Conservation (phyloP, 2,329 filamentous ascomycete species). For the Neonectria coccinea region DNA sequence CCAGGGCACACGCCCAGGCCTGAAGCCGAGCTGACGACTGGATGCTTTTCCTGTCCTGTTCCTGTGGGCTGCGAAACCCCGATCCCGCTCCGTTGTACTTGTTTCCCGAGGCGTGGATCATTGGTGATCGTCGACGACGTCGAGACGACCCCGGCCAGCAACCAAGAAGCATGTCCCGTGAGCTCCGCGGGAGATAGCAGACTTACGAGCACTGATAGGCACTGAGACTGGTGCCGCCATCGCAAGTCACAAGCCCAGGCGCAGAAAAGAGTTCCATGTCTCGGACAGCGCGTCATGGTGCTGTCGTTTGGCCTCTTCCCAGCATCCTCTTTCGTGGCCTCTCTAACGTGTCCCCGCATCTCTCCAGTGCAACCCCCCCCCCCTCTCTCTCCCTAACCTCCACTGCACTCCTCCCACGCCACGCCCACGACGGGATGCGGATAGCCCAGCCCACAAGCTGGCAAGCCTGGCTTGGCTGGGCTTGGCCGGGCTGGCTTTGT, state of each 20-base stretch:
- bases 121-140: slow-evolving; percentile 13
- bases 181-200: not conserved
- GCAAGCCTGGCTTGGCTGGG: slow-evolving; percentile 28
- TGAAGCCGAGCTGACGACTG: slow-evolving; percentile 5
- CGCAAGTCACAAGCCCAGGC: not conserved
- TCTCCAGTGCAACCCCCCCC: slow-evolving; percentile 29
- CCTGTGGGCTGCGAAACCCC: slow-evolving; percentile 18
- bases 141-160: not conserved
- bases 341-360: slow-evolving; percentile 48
- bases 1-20: slow-evolving; percentile 24
- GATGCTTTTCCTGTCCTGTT: slow-evolving; percentile 12
- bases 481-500: slow-evolving; percentile 16
- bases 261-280: slow-evolving; percentile 29
- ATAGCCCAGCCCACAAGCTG: slow-evolving; percentile 29
- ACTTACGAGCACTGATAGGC: not conserved
- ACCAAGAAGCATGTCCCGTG: slow-evolving; percentile 1
- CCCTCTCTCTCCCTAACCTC: slow-evolving; percentile 39
- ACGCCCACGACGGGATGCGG: slow-evolving; percentile 38
- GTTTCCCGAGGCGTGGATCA: slow-evolving; percentile 9
- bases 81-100: slow-evolving; percentile 23
- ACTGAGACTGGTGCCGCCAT: not conserved
- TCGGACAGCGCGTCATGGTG: slow-evolving; percentile 41
- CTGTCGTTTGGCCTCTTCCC: slow-evolving; percentile 29
- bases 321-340: slow-evolving; percentile 41
- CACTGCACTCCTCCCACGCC: slow-evolving; percentile 40